Conservation (phyloP, 208 protist species). For the Acanthamoeba culbertsoni region DNA sequence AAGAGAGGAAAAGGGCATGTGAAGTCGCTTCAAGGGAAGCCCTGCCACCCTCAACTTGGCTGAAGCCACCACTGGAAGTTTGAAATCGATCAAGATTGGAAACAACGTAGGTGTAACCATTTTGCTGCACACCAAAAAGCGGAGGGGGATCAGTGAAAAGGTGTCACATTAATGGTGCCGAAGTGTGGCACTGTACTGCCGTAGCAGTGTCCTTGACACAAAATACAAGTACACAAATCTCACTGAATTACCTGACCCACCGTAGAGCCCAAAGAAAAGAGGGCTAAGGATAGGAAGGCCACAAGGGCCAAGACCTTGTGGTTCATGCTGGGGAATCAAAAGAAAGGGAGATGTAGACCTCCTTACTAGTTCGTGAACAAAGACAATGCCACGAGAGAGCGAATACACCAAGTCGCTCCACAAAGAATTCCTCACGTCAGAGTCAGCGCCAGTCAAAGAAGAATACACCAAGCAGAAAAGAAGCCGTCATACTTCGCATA, state of each 20-base stretch:
- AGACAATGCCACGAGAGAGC: neutral
- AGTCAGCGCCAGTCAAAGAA: neutral
- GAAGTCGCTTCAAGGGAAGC: constrained; percentile 53
- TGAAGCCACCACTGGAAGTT: constrained; percentile 7
- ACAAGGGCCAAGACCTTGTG: neutral
- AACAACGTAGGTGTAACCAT: constrained; percentile 13
- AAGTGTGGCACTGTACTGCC: neutral
- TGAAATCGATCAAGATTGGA: constrained; percentile 39
- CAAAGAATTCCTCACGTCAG: neutral
- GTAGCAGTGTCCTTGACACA: neutral
- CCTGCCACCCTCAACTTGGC: neutral
- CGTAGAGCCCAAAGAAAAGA: neutral
- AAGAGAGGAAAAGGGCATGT: constrained; percentile 28
- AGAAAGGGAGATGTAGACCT: neutral
- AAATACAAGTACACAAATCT: neutral
- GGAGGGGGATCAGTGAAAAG: neutral
- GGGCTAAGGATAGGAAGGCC: neutral
- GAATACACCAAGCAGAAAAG: neutral
- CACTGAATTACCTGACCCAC: neutral
- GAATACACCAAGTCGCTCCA: neutral
- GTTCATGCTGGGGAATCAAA: neutral
- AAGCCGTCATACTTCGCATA: too few species aligned
- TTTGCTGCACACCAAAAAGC: neutral
- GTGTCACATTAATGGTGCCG: neutral
- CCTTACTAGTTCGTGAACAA: neutral